phyloP scores from a whole-genome alignment of 164 flowering plant genomes.

The Litsea cubeba region DNA sequence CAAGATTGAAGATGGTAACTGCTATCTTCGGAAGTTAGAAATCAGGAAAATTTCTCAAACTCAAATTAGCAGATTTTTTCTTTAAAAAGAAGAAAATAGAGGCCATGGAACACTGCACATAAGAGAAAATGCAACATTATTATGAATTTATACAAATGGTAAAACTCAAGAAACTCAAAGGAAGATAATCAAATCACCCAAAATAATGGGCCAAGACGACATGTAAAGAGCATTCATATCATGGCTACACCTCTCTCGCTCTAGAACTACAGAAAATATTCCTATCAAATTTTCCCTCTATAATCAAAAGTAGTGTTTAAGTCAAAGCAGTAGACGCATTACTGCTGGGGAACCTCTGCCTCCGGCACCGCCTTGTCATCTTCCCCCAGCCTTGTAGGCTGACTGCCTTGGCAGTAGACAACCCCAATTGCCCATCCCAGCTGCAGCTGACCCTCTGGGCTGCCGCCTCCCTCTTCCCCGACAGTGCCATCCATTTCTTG shows the following conservation, averaged over 20 bases:
- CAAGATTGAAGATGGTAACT: too few relatives aligned
- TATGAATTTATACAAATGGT: constrained; percentile 22
- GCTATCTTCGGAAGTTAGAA: too few relatives aligned
- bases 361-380: constrained; percentile 76
- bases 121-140: constrained; percentile 18
- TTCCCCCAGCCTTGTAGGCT: constrained; percentile 88
- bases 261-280: constrained; percentile 9
- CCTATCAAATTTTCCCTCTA: constrained; percentile 6
- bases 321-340: constrained; percentile 31
- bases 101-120: background rate
- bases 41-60: too few relatives aligned
- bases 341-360: constrained; percentile 74
- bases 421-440: constrained; percentile 6
- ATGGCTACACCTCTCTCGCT: constrained; percentile 12
- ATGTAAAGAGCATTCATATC: constrained; percentile 22
- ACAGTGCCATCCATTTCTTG: constrained; percentile 40
- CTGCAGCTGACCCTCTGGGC: constrained; percentile 17
- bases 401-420: constrained; percentile 36
- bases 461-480: constrained; percentile 53
- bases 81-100: too few relatives aligned
- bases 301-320: constrained; percentile 1
- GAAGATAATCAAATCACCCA: constrained; percentile 14
- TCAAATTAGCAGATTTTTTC: too few relatives aligned
- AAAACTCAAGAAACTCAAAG: constrained; percentile 5
- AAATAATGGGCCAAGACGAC: constrained; percentile 19